Evolutionary conservation across 805 yeast genomes (phyloP), one percentile per base, ranked within the genome.

Genomic region (Candida ulmi): DNA sequence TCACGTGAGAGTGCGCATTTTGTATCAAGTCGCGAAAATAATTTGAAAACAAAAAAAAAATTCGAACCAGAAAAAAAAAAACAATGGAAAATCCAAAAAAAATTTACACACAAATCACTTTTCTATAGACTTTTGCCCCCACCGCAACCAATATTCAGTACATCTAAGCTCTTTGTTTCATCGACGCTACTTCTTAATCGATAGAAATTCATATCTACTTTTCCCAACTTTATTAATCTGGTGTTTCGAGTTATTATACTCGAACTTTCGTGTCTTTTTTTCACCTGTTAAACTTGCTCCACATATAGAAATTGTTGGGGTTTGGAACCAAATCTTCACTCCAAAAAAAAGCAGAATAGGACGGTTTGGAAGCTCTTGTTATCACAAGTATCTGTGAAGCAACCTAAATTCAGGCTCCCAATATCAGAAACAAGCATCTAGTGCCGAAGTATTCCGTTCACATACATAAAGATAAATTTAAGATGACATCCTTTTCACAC

Each of bases 401-500:
- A n/a, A n/a, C n/a, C n/a, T n/a, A n/a, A n/a, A n/a, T n/a, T n/a
- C n/a, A n/a, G n/a, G n/a, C n/a, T n/a, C n/a, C n/a, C n/a, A n/a
- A n/a, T n/a, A n/a, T n/a, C n/a, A n/a, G n/a, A n/a, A n/a, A n/a
- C n/a, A n/a, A n/a, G n/a, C n/a, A n/a, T n/a, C n/a, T n/a, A n/a
- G n/a, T n/a, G n/a, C n/a, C n/a, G n/a, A n/a, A n/a, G n/a, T n/a
- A n/a, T n/a, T n/a, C n/a, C n/a, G n/a, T n/a, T n/a, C n/a, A n/a
- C n/a, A n/a, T n/a, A n/a, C n/a, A n/a, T n/a, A n/a, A n/a, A n/a
- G n/a, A n/a, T n/a, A n/a, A n/a, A n/a, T n/a, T n/a, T n/a, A n/a
- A 15, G 9, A 19, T 39, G 35, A 19, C 46, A 2, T 38, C 48
- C 7, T 41, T 37, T 31, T 21, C 46, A 11, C 53, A 49, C 30